Evolutionary conservation across 257 asterid species (phyloP), one percentile per base, ranked within the genome.

Genomic region (Gardenia jasminoides): DNA sequence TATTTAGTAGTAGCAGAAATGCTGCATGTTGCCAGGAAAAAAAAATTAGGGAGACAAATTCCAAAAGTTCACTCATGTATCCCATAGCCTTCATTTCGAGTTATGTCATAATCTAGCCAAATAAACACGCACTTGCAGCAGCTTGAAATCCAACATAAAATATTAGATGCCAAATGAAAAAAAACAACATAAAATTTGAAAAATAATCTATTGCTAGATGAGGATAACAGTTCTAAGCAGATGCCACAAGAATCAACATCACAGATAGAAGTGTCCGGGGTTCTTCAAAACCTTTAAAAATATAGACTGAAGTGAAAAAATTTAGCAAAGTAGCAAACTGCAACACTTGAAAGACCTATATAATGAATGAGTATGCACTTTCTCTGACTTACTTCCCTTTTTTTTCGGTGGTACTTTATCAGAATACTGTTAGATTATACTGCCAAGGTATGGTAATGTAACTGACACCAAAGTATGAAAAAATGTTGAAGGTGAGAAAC

Each of bases 401-500:
- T 36, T 36, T 61, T n/a, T n/a, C 0, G 28, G n/a, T 61, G 2
- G 17, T 10, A n/a, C 0, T 24, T 61, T n/a, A 61, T 9, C 17
- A 26, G 67, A 61, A 61, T 17, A 3, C 67, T 61, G 67, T n/a
- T 61, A 61, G 33, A 9, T 61, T 28, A 64, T 6, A 12, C 19
- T 64, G 20, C 41, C 66, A 11, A 28, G 41, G 41, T 30, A 19
- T 28, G 24, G 24, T 31, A 74, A 10, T 31, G 11, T 16, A 73
- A 1, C 8, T 46, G 70, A 47, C 28, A 75, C 11, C 13, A 44
- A 43, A 28, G 36, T 47, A 22, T 22, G 41, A 4, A 41, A 69
- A 33, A 16, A 58, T 20, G 10, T 41, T 24, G 39, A 41, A 71
- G 66, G n/a, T 74, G 75, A 80, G 68, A 46, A 26, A 67, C 73